These are phyloP conservation scores for Pyrenophora seminiperda DNA, from an alignment of 2,329 filamentous ascomycete genomes.

Conservation along the genomic window DNA sequence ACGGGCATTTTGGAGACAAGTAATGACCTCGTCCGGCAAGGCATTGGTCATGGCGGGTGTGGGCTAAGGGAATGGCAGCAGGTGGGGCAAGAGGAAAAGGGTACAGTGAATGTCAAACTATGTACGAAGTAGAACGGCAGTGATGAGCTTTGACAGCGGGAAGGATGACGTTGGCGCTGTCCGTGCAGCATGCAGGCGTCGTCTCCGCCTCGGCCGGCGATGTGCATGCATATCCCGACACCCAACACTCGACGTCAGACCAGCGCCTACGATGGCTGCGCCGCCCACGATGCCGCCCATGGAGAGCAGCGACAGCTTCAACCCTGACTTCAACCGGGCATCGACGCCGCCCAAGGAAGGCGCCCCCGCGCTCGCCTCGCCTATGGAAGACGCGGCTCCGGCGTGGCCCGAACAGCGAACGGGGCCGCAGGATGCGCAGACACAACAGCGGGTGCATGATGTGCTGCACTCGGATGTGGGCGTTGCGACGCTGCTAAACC, in stretches of 20 bases:
- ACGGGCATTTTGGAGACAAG: constrained; percentile 90
- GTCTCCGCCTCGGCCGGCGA: constrained; percentile 11
- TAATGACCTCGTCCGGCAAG: constrained; percentile 82
- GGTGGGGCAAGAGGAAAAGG: constrained; percentile 11
- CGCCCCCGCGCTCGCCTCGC: constrained; percentile 24
- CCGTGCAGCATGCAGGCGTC: constrained; percentile 15
- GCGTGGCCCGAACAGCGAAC: constrained; percentile 26
- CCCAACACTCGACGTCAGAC: neutral
- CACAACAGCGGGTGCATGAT: constrained; percentile 53
- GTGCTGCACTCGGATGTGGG: constrained; percentile 62
- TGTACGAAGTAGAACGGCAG: constrained; percentile 4
- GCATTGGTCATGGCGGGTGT: constrained; percentile 56
- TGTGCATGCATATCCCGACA: constrained; percentile 8
- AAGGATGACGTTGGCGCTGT: constrained; percentile 17
- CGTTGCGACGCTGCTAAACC: constrained; percentile 64
- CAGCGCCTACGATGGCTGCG: constrained; percentile 34
- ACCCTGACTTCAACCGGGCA: constrained; percentile 33
- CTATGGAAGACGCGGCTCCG: constrained; percentile 24
- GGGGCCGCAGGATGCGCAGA: constrained; percentile 33
- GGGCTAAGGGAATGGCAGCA: constrained; percentile 1
- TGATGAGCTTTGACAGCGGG: constrained; percentile 7
- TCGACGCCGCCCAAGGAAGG: constrained; percentile 26
- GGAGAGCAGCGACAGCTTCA: constrained; percentile 41
- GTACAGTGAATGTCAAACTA: too few relatives aligned
- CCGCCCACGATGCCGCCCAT: constrained; percentile 42